Conservation (phyloP, 2,329 filamentous ascomycete genomes). For the Paecilomyces niveus region DNA sequence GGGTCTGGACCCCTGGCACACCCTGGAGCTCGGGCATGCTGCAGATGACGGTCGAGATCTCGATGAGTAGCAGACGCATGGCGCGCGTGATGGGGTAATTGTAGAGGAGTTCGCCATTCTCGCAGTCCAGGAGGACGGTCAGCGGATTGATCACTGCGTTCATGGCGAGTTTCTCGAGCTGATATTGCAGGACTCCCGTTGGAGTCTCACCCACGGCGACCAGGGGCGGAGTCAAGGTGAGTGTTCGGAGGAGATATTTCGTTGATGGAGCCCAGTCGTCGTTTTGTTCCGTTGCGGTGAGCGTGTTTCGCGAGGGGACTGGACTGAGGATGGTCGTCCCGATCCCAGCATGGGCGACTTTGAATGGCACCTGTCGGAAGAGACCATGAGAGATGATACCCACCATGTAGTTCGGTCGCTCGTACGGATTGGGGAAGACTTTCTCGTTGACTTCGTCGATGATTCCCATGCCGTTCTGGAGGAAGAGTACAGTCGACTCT, state of each 20-base stretch:
- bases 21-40: slow-evolving; percentile 65
- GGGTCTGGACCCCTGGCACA: slow-evolving; percentile 52
- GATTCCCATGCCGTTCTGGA: slow-evolving; percentile 77
- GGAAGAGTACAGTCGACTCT: slow-evolving; percentile 64
- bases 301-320: slow-evolving; percentile 25
- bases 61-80: slow-evolving; percentile 64
- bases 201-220: slow-evolving; percentile 53
- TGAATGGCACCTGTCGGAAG: slow-evolving; percentile 43
- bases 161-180: slow-evolving; percentile 72
- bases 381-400: slow-evolving; percentile 59
- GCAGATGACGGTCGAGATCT: slow-evolving; percentile 66
- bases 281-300: slow-evolving; percentile 14
- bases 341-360: slow-evolving; percentile 50
- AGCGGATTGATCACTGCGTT: slow-evolving; percentile 73
- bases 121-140: slow-evolving; percentile 68
- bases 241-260: slow-evolving; percentile 57
- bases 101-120: slow-evolving; percentile 63
- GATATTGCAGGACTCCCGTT: slow-evolving; percentile 59
- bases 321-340: slow-evolving; percentile 54
- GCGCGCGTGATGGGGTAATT: slow-evolving; percentile 60
- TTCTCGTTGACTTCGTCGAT: slow-evolving; percentile 67
- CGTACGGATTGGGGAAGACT: slow-evolving; percentile 60
- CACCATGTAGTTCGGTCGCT: slow-evolving; percentile 68
- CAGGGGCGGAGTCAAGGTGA: slow-evolving; percentile 58
- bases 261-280: slow-evolving; percentile 31